Conservation (phyloP, 2,329 filamentous ascomycete species). For the Clonostachys solani region DNA sequence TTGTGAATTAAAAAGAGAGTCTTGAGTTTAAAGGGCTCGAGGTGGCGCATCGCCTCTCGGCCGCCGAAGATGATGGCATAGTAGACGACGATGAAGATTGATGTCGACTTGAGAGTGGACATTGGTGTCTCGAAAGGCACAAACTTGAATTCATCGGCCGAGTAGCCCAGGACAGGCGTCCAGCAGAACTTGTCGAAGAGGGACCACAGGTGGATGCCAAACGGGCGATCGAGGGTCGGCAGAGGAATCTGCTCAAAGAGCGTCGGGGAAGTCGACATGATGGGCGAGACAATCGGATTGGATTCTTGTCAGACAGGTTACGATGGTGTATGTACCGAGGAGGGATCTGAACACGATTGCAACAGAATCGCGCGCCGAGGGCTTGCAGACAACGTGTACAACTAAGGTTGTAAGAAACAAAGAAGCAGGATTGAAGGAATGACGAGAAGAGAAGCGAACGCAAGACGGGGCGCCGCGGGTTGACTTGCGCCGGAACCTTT, state of each 20-base stretch:
- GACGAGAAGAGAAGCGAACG: slow-evolving; percentile 27
- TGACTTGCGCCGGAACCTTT: not conserved
- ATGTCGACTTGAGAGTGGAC: slow-evolving; percentile 82
- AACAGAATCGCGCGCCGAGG: no score
- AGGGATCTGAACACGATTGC: not conserved
- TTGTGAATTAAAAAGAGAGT: slow-evolving; percentile 93
- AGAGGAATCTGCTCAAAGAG: slow-evolving; percentile 56
- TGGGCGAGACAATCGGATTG: slow-evolving; percentile 11
- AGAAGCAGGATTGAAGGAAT: slow-evolving; percentile 20
- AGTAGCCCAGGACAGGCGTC: slow-evolving; percentile 72
- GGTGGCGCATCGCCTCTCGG: slow-evolving; percentile 85
- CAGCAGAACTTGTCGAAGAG: slow-evolving; percentile 81
- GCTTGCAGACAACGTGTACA: slow-evolving; percentile 4
- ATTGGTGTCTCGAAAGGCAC: slow-evolving; percentile 77
- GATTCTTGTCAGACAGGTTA: not conserved
- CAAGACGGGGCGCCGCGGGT: slow-evolving; percentile 6
- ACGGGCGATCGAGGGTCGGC: slow-evolving; percentile 86
- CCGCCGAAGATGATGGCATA: slow-evolving; percentile 93
- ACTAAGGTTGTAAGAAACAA: slow-evolving; percentile 15
- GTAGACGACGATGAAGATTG: slow-evolving; percentile 79
- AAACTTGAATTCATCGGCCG: slow-evolving; percentile 83
- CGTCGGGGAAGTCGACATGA: slow-evolving; percentile 33
- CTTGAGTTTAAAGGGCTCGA: slow-evolving; percentile 82
- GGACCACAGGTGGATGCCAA: slow-evolving; percentile 89
- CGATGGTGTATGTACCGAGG: not conserved